A percentile compares a stretch with the other conserved stretches of the same genome.
phyloP scores from a whole-genome alignment of 192 early-diverging fungal species.

The Thoreauomyces humboldtii region DNA sequence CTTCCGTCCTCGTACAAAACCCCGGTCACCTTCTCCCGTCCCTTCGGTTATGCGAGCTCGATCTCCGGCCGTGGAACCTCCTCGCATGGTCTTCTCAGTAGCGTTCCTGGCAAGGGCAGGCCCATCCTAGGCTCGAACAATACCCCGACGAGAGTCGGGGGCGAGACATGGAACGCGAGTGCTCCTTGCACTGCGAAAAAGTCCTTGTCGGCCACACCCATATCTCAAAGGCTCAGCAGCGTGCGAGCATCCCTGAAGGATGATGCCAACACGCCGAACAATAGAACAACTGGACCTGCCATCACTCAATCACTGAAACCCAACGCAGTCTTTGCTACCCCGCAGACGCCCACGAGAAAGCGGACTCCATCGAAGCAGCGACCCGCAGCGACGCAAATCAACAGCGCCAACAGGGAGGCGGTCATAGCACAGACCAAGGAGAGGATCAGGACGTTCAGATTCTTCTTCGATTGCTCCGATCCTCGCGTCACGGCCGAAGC shows the following conservation, averaged over 20 bases:
- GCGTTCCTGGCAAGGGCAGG: background rate
- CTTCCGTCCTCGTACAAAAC: too few relatives aligned
- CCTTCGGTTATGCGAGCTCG: slow-evolving; percentile 16
- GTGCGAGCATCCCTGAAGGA: background rate
- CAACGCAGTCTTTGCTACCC: slow-evolving; percentile 11
- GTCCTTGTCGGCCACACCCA: background rate
- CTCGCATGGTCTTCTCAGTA: background rate
- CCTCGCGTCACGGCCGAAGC: background rate
- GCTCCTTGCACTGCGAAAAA: background rate
- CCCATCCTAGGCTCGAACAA: background rate
- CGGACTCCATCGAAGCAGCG: background rate
- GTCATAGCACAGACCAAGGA: slow-evolving; percentile 1
- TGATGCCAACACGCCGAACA: background rate
- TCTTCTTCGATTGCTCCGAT: slow-evolving; percentile 21
- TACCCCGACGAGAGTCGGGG: slow-evolving; percentile 1
- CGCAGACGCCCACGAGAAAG: slow-evolving; percentile 6
- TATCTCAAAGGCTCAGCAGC: background rate
- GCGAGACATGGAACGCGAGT: background rate
- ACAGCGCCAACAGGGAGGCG: background rate
- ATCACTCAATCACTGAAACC: background rate
- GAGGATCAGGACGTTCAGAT: slow-evolving; percentile 12
- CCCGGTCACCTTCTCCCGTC: background rate
- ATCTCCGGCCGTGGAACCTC: slow-evolving; percentile 11
- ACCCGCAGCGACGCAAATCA: background rate
- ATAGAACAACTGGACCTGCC: background rate